Base-by-base conservation (phyloP, 495 filamentous ascomycete species). In the Talaromyces trachyspermus region DNA sequence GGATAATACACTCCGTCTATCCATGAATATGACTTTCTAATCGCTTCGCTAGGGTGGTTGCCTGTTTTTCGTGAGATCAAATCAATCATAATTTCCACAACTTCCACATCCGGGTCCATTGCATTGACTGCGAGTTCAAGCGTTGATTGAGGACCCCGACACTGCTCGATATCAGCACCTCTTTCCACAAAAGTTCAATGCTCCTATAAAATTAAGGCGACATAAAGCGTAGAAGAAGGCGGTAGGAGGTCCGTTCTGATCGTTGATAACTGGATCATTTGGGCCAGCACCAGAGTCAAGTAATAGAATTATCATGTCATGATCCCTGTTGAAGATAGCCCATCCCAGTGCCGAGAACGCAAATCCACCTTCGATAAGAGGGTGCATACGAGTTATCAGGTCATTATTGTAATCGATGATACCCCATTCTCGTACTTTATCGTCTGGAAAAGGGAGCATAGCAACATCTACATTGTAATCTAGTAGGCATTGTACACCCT, bases 51-150 rank as follows among this genome's bases (percentile, higher is more conserved):
- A 27, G 2, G 17, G 25, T 7, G 39, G 10, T 42, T 27, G 1
- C 12, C 37, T 22, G 37, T 26, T 25, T 10, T 27, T 42, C 17
- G 39, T 42, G 22, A 27, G 10, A 42, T 27, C 12, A 27, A 17
- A 9, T 42, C n/a, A 25, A 42, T 26, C 12, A 42, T 42, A 19
- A 42, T 42, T 42, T 14, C 11, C 39, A 42, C 39, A 18, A 42
- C 39, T 27, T 42, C 12, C 4, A 27, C 4, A 15, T 42, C 10
- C 39, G 0, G 4, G n/a, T 14, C 2, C 1, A 23, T 12, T 18
- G 23, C 4, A 4, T 15, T 1, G 25, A 42, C 25, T 20, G 39
- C 39, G 15, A 42, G 4, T 5, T 42, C 39, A 10, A 42, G 12
- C 2, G 39, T n/a, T 26, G 39, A 15, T 26, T 15, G 2, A 15